Base-by-base conservation (phyloP, 2,329 filamentous ascomycete genomes). In the Arthrobotrys entomopaga region DNA sequence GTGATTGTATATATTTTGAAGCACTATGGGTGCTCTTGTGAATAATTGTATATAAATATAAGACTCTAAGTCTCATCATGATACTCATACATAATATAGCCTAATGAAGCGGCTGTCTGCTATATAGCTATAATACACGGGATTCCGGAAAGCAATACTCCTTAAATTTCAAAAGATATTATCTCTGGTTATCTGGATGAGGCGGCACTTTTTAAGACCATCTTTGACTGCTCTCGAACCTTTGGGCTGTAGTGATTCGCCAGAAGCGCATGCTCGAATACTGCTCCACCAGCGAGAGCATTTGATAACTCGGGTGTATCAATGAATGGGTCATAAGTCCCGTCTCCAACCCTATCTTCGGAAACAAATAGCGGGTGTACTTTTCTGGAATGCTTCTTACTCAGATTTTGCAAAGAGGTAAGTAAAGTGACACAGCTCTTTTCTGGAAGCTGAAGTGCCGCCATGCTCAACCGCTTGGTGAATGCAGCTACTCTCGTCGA, bases 301-400 rank as follows among this genome's bases (percentile, higher is more conserved):
- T 75, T 75, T 20, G 64, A 69, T 43, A 75, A 29, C 40, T 75
- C 71, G 10, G 71, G 64, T 0, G 64, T 50, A 56, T 75, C 71
- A 29, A 70, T 65, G 13, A 59, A 75, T 6, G 65, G 64, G 40
- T 75, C 65, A 13, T 75, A 75, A 2, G 53, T 83, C 98, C 95
- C 0, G 92, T 93, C 81, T 98, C 95, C 95, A 94, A 99, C 0
- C 96, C 86, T 0, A 92, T 97, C 3, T 89, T 88, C 0, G 93
- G 91, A 82, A 95, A 96, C 0, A 94, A 95, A 99, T 74, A 99
- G 82, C n/a, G 90, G 88, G 42, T 87, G 87, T 49, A 98, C 87
- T 82, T 94, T 96, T 78, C 88, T 89, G 54, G 89, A 89, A 80
- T 99, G 93, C 1, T 89, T 89, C 81, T 91, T 91, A 0, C 90